A percentile compares a stretch with the other conserved stretches of the same genome.
phyloP scores from a whole-genome alignment of 352 stramenopile genomes.

The Ophiocytium majus region DNA sequence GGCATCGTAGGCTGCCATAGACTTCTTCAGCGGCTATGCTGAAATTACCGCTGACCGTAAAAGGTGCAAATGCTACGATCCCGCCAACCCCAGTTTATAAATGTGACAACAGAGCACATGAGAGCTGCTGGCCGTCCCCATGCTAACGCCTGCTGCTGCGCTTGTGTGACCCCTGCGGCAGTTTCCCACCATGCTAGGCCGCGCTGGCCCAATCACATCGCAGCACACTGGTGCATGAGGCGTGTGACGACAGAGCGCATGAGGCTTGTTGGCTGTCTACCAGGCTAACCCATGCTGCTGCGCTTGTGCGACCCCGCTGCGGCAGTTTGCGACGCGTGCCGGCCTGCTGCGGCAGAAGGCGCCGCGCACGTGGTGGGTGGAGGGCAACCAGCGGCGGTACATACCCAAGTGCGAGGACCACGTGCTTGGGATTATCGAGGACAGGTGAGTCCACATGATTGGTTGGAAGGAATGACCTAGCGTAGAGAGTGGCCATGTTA shows the following conservation, averaged over 20 bases:
- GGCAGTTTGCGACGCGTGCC: conserved; percentile 36
- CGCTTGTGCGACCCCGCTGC: background rate
- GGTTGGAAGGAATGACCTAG: no score
- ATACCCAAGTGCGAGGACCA: conserved; percentile 44
- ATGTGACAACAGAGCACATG: no score
- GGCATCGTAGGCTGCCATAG: no score
- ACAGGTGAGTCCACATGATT: conserved; percentile 16
- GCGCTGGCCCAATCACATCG: background rate
- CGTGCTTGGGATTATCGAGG: conserved; percentile 50
- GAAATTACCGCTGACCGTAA: no score
- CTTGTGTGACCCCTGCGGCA: background rate
- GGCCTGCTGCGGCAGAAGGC: conserved; percentile 47
- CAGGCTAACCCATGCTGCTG: background rate
- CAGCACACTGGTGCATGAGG: background rate
- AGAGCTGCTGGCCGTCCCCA: no score
- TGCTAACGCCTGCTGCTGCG: no score
- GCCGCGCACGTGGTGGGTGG: conserved; percentile 51
- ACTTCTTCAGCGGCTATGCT: no score
- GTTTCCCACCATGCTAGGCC: background rate
- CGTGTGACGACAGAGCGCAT: background rate
- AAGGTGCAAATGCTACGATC: no score
- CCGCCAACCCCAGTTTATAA: no score
- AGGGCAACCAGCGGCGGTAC: conserved; percentile 49
- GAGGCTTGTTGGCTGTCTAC: background rate
- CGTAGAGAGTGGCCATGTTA: no score